Percentiles rank a stretch among this genome's conserved stretches.
Evolutionary conservation across 2,329 filamentous ascomycete species (phyloP).

Genomic region (Tolypocladium ovalisporum): DNA sequence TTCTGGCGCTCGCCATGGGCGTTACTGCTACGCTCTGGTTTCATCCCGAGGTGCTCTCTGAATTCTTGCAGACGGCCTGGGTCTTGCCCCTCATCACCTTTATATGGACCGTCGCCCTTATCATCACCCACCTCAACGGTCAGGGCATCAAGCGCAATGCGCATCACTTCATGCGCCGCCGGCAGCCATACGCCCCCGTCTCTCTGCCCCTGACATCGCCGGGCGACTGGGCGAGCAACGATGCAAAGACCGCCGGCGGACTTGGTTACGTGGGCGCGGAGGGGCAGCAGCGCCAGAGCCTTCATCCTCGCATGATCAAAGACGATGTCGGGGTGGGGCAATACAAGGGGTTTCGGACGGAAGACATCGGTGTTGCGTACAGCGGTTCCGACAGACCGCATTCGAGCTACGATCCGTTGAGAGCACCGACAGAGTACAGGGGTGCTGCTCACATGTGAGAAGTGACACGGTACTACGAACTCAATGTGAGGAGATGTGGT

Average conservation of each 20-base stretch:
- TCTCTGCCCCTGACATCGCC: constrained; percentile 1
- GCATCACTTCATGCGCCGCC: constrained; percentile 4
- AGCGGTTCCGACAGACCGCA: background rate
- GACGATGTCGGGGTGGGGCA: background rate
- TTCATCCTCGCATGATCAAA: background rate
- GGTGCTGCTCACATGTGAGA: constrained; percentile 1
- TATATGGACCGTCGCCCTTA: constrained; percentile 21
- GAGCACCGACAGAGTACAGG: background rate
- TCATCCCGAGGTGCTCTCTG: constrained; percentile 1
- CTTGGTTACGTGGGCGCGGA: background rate
- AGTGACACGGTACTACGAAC: background rate
- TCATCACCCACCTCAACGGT: constrained; percentile 18
- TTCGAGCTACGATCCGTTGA: constrained; percentile 1
- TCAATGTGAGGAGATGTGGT: background rate
- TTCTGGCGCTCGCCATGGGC: constrained; percentile 18
- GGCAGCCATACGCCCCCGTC: constrained; percentile 6
- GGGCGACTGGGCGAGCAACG: background rate
- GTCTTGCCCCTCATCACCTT: constrained; percentile 21
- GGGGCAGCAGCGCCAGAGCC: background rate
- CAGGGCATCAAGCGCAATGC: constrained; percentile 1
- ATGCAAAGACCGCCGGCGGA: background rate
- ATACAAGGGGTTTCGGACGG: background rate
- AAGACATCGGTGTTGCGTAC: background rate
- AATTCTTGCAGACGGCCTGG: constrained; percentile 18
- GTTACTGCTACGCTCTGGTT: constrained; percentile 16